A percentile compares a stretch with the other conserved stretches of the same genome.
Evolutionary conservation across 441 rosid genomes (phyloP).

Genomic region (Gossypium aridum): DNA sequence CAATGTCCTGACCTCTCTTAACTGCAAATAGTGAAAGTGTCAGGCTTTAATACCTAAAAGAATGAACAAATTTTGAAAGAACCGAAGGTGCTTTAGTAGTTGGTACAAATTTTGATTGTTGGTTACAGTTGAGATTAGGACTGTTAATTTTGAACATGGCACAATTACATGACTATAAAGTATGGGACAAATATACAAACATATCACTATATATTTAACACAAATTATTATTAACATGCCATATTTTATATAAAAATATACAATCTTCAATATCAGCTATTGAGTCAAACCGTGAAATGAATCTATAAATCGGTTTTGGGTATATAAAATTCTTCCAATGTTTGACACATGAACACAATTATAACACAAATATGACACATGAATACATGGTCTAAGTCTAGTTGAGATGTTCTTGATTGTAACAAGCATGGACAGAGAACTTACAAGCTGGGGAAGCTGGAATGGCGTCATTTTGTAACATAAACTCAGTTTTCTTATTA

Average conservation of each 20-base stretch:
- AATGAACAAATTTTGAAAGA: background rate
- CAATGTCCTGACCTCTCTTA: constrained; percentile 67
- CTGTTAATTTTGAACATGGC: background rate
- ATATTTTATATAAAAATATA: no score
- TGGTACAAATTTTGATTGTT: background rate
- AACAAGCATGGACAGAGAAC: constrained; percentile 9
- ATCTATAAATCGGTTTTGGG: background rate
- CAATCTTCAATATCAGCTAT: no score
- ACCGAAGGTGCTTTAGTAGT: background rate
- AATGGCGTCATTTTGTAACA: constrained; percentile 33
- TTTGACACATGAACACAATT: background rate
- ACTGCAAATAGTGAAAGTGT: constrained; percentile 29
- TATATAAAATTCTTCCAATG: background rate
- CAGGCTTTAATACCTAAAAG: background rate
- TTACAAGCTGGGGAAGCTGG: constrained; percentile 57
- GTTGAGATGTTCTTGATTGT: background rate
- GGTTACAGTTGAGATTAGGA: background rate
- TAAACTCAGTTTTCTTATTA: constrained; percentile 33
- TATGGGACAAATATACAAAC: background rate
- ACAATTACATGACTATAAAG: background rate
- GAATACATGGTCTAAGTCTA: background rate
- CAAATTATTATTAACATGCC: background rate
- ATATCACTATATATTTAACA: background rate
- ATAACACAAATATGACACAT: background rate
- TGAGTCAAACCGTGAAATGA: no score